Evolutionary conservation across 106 monocot species (phyloP), one percentile per base, ranked within the genome.

Genomic region (Ottelia alismoides): DNA sequence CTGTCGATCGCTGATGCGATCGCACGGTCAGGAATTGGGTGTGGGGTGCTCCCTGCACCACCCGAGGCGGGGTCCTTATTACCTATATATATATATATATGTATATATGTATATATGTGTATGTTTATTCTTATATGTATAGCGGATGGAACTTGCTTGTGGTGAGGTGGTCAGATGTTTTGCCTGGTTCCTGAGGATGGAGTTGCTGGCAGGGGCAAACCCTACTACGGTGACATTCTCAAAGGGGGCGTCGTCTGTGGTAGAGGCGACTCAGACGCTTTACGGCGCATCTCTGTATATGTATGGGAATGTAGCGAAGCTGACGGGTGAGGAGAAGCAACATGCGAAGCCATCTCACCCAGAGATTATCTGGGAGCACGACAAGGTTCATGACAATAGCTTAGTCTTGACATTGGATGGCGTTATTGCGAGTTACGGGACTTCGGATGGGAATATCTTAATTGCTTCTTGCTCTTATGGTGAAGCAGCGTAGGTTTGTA

Each of bases 381-480:
- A 75, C 20, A 99, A 99, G 70, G 70, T 86, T 27, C 98, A 99
- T 73, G 90, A 64, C 27, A 73, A 56, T 67, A 78, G 60, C 49
- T 77, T 76, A 4, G 76, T 99, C 48, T 27, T 83, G 23, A 90
- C 82, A 14, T 64, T 99, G 31, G 65, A 62, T 45, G 85, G 69
- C 16, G 74, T 67, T 25, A 10, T 64, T 49, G 82, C 90, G 30
- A 85, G 71, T n/a, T 83, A 83, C 76, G 98, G 98, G 2, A 66
- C 28, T 49, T 85, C 72, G 25, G 90, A 99, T 75, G 83, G 98
- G 52, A 99, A 86, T 52, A 86, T 76, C 2, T 80, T 99, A 35
- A 20, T 91, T 30, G 75, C 70, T 65, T 91, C 98, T 2, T 99
- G 98, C 68, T 99, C 98, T 7, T 90, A 99, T 83, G 98, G 98